Conservation (phyloP, 352 stramenopile species). For the Globisporangium solare region DNA sequence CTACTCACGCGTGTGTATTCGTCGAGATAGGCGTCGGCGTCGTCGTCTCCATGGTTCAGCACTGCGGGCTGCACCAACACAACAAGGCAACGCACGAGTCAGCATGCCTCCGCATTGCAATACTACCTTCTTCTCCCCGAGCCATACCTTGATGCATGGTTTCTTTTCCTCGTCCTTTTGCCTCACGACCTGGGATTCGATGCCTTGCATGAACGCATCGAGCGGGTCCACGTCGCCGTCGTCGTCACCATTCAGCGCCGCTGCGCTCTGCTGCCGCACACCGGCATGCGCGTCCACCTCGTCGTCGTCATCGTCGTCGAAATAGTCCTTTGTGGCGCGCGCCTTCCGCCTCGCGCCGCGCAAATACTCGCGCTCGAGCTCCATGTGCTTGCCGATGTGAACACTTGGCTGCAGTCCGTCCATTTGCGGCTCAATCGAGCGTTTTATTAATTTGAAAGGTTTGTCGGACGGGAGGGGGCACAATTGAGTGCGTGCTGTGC, state of each 20-base stretch:
- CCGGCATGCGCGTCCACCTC: constrained; percentile 7
- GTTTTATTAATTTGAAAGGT: too few species aligned
- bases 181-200: constrained; percentile 65
- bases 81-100: neutral
- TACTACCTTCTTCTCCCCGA: neutral
- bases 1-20: constrained; percentile 13
- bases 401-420: too few species aligned
- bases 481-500: neutral
- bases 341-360: constrained; percentile 48
- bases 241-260: constrained; percentile 9
- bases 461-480: neutral
- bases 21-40: constrained; percentile 24
- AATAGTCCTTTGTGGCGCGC: constrained; percentile 43
- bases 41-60: constrained; percentile 14
- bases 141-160: constrained; percentile 30
- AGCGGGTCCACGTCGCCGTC: constrained; percentile 80
- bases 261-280: neutral
- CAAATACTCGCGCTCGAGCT: constrained; percentile 58
- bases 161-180: constrained; percentile 24
- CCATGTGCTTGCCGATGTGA: constrained; percentile 17
- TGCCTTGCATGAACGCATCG: constrained; percentile 83
- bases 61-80: neutral
- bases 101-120: too few species aligned
- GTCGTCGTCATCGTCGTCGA: constrained; percentile 59
- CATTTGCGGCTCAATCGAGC: too few species aligned